Evolutionary conservation across 768 basidiomycete species (phyloP).

Genomic region (Hypholoma sublateritium): DNA sequence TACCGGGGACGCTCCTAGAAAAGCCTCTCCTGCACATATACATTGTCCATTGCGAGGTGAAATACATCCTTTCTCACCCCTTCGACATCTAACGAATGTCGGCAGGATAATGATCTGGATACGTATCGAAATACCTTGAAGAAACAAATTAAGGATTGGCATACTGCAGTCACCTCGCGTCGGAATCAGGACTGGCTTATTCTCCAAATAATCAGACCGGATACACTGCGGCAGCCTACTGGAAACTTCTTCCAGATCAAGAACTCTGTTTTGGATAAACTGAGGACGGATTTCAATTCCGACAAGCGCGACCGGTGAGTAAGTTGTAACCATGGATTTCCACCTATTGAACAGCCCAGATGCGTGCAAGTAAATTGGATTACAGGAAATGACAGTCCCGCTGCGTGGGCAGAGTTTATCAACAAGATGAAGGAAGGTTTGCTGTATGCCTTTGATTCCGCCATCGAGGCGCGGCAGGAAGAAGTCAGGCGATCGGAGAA

Average conservation of each 20-base stretch:
- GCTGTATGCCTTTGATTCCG: conserved; percentile 78
- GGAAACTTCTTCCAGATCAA: conserved; percentile 83
- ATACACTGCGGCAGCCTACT: conserved; percentile 49
- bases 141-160: conserved; percentile 94
- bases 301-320: conserved; percentile 83
- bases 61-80: conserved; percentile 10
- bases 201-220: conserved; percentile 78
- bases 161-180: conserved; percentile 55
- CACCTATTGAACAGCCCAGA: conserved; percentile 37
- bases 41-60: conserved; percentile 86
- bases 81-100: neutral
- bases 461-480: conserved; percentile 80
- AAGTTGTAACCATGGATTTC: neutral
- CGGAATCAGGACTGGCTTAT: conserved; percentile 95
- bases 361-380: conserved; percentile 84
- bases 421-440: conserved; percentile 90
- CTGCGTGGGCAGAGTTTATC: conserved; percentile 85
- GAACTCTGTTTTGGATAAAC: conserved; percentile 83
- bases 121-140: conserved; percentile 74
- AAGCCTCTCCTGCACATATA: conserved; percentile 86
- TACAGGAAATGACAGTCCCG: conserved; percentile 67
- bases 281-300: conserved; percentile 88
- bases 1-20: conserved; percentile 78
- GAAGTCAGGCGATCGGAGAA: conserved; percentile 88
- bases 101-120: conserved; percentile 66